Evolutionary conservation across 2,329 filamentous ascomycete species (phyloP).

Genomic region (Cephalotrichum gorgonifer): DNA sequence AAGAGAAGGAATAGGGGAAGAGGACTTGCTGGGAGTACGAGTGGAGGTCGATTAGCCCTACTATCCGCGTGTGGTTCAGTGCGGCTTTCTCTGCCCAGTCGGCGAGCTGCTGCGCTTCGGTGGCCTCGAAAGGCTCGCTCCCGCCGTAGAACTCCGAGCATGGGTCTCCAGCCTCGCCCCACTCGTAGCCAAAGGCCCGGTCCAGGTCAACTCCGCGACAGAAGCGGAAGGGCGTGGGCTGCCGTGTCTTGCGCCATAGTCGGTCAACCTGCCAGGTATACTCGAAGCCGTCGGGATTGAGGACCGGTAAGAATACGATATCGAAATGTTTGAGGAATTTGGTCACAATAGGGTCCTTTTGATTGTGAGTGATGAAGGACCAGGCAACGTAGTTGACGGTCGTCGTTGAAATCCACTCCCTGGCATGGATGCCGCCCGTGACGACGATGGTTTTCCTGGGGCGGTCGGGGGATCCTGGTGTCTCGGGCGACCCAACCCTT

Average conservation of each 20-base stretch:
- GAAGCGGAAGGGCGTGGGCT: conserved; percentile 70
- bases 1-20: conserved; percentile 86
- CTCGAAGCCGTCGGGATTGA: conserved; percentile 90
- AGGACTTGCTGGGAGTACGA: conserved; percentile 93
- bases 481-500: conserved; percentile 51
- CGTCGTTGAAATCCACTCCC: conserved; percentile 92
- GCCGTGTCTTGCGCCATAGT: conserved; percentile 89
- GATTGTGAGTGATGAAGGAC: conserved; percentile 74
- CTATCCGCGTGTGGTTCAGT: conserved; percentile 61
- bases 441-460: conserved; percentile 70
- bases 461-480: conserved; percentile 22
- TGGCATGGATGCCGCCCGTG: conserved; percentile 78
- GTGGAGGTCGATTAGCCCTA: conserved; percentile 84
- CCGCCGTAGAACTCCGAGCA: conserved; percentile 90
- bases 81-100: conserved; percentile 78
- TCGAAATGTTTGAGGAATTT: conserved; percentile 77
- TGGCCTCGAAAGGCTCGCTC: conserved; percentile 68
- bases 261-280: conserved; percentile 90
- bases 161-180: conserved; percentile 57
- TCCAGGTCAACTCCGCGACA: conserved; percentile 87
- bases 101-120: conserved; percentile 66
- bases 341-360: conserved; percentile 60
- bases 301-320: conserved; percentile 74
- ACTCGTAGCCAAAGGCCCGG: conserved; percentile 74
- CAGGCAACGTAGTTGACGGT: conserved; percentile 88